Evolutionary conservation across 768 basidiomycete species (phyloP).

Genomic region (Kwoniella shandongensis): DNA sequence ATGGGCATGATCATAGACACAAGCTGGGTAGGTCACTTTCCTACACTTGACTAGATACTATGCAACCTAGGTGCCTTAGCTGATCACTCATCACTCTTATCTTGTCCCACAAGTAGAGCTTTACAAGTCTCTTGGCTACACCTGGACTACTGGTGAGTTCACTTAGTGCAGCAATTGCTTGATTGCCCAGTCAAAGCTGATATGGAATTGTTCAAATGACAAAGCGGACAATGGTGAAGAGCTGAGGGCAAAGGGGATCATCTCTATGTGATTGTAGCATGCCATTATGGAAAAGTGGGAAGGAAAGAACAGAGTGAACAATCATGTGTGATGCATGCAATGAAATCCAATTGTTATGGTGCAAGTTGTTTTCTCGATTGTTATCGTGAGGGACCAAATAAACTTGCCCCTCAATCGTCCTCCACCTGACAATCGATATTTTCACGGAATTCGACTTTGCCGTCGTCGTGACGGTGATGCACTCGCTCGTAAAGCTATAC

Average conservation of each 20-base stretch:
- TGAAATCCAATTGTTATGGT: too few species aligned
- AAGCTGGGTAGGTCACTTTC: conserved; percentile 10
- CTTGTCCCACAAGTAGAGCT: background rate
- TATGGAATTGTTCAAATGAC: background rate
- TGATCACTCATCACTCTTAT: background rate
- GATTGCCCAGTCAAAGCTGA: background rate
- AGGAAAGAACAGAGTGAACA: too few species aligned
- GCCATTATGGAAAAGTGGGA: too few species aligned
- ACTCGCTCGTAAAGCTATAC: too few species aligned
- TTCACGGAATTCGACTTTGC: too few species aligned
- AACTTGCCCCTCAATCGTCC: too few species aligned
- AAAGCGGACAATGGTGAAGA: conserved; percentile 12
- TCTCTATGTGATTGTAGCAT: too few species aligned
- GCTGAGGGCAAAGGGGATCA: conserved; percentile 3
- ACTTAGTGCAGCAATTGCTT: background rate
- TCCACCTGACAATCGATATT: too few species aligned
- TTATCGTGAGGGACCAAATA: too few species aligned
- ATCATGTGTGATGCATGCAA: too few species aligned
- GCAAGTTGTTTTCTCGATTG: too few species aligned
- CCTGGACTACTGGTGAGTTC: conserved; percentile 15
- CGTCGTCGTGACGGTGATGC: too few species aligned
- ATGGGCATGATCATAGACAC: conserved; percentile 11
- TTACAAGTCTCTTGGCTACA: conserved; percentile 10
- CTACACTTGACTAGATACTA: background rate
- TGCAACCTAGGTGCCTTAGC: background rate